Evolutionary conservation across 148 eudicot species (phyloP).

Genomic region (Nepenthes mirabilis): DNA sequence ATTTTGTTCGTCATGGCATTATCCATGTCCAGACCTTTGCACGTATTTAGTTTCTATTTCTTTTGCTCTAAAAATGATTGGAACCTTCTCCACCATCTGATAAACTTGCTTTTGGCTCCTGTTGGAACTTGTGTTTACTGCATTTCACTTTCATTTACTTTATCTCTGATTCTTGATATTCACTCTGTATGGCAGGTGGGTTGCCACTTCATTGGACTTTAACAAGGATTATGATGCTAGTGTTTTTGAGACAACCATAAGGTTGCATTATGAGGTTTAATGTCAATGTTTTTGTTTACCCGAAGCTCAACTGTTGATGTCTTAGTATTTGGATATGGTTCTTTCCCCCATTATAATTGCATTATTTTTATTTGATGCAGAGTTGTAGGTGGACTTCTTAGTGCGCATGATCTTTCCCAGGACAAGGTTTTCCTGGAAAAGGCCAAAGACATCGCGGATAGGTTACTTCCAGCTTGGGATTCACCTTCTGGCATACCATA

Average conservation of each 20-base stretch:
- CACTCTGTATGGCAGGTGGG: slow-evolving; percentile 57
- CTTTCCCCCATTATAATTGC: background rate
- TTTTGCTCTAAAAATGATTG: no score
- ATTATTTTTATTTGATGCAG: slow-evolving; percentile 26
- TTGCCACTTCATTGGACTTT: slow-evolving; percentile 74
- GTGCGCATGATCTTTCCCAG: slow-evolving; percentile 89
- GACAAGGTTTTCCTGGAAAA: slow-evolving; percentile 89
- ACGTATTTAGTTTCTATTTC: no score
- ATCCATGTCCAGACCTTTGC: no score
- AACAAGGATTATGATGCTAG: slow-evolving; percentile 96
- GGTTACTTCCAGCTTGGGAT: slow-evolving; percentile 97
- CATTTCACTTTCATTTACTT: slow-evolving; percentile 3
- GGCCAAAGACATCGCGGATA: slow-evolving; percentile 92
- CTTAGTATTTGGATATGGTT: slow-evolving; percentile 3
- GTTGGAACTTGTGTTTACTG: background rate
- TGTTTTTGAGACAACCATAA: slow-evolving; percentile 98
- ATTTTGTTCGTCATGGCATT: no score
- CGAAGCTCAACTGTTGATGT: slow-evolving; percentile 1
- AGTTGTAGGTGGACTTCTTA: slow-evolving; percentile 98
- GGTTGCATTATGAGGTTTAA: slow-evolving; percentile 90
- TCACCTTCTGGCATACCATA: slow-evolving; percentile 83
- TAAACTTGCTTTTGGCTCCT: no score
- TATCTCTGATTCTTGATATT: slow-evolving; percentile 10
- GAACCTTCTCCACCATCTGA: no score
- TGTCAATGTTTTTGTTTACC: slow-evolving; percentile 12